Evolutionary conservation across 768 basidiomycete species (phyloP).

Genomic region (Leccinum broughii): DNA sequence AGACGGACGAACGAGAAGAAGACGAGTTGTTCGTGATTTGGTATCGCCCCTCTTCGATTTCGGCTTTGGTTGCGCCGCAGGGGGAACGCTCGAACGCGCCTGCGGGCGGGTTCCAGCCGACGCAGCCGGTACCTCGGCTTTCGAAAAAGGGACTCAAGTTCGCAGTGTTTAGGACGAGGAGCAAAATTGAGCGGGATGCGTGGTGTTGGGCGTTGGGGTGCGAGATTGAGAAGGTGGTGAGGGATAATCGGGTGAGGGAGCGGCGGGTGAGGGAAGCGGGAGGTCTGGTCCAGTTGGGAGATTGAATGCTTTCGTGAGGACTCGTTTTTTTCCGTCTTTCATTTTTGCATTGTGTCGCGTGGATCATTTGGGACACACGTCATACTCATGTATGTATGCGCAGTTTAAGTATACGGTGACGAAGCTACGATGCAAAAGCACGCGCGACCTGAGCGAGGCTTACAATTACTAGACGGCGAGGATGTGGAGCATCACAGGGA

Average conservation of each 20-base stretch:
- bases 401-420: not conserved
- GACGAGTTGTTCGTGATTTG: slow-evolving; percentile 86
- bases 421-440: not conserved
- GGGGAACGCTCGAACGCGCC: slow-evolving; percentile 21
- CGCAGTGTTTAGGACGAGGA: slow-evolving; percentile 70
- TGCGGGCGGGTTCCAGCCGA: slow-evolving; percentile 17
- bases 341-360: not conserved
- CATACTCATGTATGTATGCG: not conserved
- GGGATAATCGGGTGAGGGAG: slow-evolving; percentile 65
- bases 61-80: not conserved
- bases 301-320: slow-evolving; percentile 7
- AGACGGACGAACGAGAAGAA: slow-evolving; percentile 83
- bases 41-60: slow-evolving; percentile 47
- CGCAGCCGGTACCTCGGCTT: slow-evolving; percentile 45
- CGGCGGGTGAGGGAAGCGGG: slow-evolving; percentile 64
- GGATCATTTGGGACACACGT: not conserved
- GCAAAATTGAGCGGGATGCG: slow-evolving; percentile 84
- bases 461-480: not conserved
- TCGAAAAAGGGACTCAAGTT: slow-evolving; percentile 57
- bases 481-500: not conserved
- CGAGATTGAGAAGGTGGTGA: slow-evolving; percentile 81
- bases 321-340: not conserved
- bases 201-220: slow-evolving; percentile 95
- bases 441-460: not conserved
- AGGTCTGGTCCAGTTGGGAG: slow-evolving; percentile 41